Evolutionary conservation across 345 rosid species (phyloP), one percentile per base, ranked within the genome.

Genomic region (Rhizophora apiculata): DNA sequence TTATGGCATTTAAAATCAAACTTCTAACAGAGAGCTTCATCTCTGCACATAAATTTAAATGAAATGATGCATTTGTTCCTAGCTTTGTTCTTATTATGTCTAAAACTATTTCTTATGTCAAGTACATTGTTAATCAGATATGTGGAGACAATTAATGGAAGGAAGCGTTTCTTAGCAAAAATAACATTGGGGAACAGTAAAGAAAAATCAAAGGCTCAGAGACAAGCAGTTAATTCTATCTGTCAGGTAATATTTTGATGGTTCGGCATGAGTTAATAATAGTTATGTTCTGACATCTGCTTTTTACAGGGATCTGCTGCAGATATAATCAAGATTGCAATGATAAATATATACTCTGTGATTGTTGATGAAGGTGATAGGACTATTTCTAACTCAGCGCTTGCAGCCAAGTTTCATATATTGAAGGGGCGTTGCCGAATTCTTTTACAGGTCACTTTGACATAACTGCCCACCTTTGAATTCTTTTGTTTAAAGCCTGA

Each of bases 141-240:
- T 83, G 84, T 88, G 70, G 90, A 89, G 83, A 89, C 98, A 43
- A 84, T 94, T 24, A 87, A 72, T 81, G 99, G 96, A 85, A 86
- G 99, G 83, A 92, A 88, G 76, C 92, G 97, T 32, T 92, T 87
- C 88, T 81, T 92, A 85, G 89, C 97, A 13, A 95, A 95, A 79
- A 92, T 95, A 77, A 92, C 88, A 79, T 80, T 82, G 75, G 99
- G 99, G 63, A 84, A 85, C 78, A 81, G 70, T 68, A 79, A 87
- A 78, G 97, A 89, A 81, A 89, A 88, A 79, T 83, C 89, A 21
- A 95, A 85, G 82, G 99, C 97, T 79, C 95, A 90, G 82, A 88
- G 99, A 73, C 99, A 95, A 83, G 97, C 96, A 53, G 97, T 92
- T 59, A 95, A 95, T 80, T 95, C 99, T 74, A 85, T 95, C 75